Evolutionary conservation across 1,284 basidiomycete species (phyloP), one percentile per base, ranked within the genome.

Genomic region (Rhodofomes roseus): DNA sequence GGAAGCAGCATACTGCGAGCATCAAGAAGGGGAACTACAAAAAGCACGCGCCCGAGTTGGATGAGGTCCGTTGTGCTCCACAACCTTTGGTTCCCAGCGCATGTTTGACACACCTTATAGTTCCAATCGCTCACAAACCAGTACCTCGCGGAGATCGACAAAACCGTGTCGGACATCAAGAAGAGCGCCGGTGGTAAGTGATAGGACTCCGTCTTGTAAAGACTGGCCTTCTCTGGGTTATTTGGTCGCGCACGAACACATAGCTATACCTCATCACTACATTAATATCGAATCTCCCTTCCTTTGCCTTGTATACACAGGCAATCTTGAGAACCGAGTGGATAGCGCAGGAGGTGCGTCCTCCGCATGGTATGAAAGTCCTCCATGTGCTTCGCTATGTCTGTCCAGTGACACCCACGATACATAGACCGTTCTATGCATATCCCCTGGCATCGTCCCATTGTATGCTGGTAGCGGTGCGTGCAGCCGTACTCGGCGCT

Each of bases 111-210:
- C 39, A 34, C 5, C 58, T 31, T 54, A 7, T 60, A 92, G 90
- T 89, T 92, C 68, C 88, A 91, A 70, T 87, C 86, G 63, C 74
- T 92, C 11, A 77, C 78, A 0, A 85, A 90, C 63, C 81, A 76
- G 60, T 79, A 83, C 59, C 72, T 90, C 20, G 75, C 69, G 1
- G 86, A 91, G 52, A 74, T 91, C 9, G 90, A 93, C 70, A 82
- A 81, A 59, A 79, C 85, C 57, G 70, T 92, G 18, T 77, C 78
- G 1, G 79, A 81, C 51, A 72, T 89, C 57, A 91, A 90, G 71
- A 90, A 86, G 68, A 74, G 76, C 16, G 80, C 80, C 1, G 65
- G 65, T 4, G 63, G 61, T 53, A 67, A 66, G 51, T 70, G 50
- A 52, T 34, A 34, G 31, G 31, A 11, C 4, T 34, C 11, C n/a